A percentile compares a stretch with the other conserved stretches of the same genome.
Evolutionary conservation across 768 basidiomycete species (phyloP).

Genomic region (Heimioporus sp.): DNA sequence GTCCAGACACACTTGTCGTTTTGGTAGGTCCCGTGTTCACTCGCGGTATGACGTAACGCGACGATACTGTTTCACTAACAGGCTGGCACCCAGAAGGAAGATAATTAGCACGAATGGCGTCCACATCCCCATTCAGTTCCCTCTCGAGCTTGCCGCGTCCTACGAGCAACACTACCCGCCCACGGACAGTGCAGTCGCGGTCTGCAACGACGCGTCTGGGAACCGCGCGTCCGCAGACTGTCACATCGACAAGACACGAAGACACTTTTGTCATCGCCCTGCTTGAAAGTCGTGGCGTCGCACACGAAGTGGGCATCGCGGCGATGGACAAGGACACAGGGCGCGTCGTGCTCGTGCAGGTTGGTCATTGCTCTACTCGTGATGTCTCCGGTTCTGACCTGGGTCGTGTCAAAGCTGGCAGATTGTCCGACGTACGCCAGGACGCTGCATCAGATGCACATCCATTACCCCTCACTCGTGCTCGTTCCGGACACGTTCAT

Average conservation of each 20-base stretch:
- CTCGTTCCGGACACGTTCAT: slow-evolving; percentile 84
- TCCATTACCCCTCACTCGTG: slow-evolving; percentile 67
- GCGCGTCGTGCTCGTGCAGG: slow-evolving; percentile 76
- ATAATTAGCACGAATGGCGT: no score
- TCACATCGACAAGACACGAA: slow-evolving; percentile 57
- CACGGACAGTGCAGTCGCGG: slow-evolving; percentile 57
- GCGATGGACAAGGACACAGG: slow-evolving; percentile 81
- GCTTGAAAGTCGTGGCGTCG: slow-evolving; percentile 75
- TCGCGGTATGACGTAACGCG: no score
- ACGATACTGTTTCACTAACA: no score
- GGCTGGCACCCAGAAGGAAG: no score
- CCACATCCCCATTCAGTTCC: slow-evolving; percentile 13
- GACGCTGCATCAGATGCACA: slow-evolving; percentile 80
- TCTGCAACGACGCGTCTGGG: slow-evolving; percentile 38
- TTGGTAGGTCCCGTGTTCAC: no score
- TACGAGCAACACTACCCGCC: slow-evolving; percentile 32
- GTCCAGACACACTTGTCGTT: no score
- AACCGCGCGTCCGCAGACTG: slow-evolving; percentile 60
- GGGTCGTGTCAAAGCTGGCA: slow-evolving; percentile 49
- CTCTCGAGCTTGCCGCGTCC: slow-evolving; percentile 14
- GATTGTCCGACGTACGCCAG: slow-evolving; percentile 90
- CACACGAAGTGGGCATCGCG: slow-evolving; percentile 84
- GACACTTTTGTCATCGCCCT: slow-evolving; percentile 65
- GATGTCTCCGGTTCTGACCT: neutral
- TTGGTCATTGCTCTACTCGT: slow-evolving; percentile 23